Evolutionary conservation across 139 green algal species (phyloP), one percentile per base, ranked within the genome.

Genomic region (Chlorella sp.): DNA sequence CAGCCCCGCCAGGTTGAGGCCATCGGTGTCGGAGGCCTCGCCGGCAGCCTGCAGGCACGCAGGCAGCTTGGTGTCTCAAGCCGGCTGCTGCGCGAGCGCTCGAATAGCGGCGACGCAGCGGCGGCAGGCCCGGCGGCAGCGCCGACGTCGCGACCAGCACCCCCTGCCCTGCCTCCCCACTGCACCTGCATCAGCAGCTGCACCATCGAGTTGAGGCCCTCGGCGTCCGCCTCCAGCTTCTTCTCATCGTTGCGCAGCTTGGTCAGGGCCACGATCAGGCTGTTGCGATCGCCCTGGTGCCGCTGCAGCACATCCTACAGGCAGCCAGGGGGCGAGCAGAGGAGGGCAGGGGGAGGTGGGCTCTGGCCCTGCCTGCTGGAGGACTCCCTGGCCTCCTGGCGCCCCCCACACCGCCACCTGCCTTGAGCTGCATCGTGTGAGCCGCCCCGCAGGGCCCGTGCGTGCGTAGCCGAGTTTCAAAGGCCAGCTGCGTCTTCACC

Each of bases 231-330:
- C 73, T 80, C 73, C 46, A 80, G 73, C 19, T 34, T 80, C 4
- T 20, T 34, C 5, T 22, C n/a, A 20, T 19, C 48, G 2, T 80
- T 40, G 11, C 43, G 8, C 46, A 80, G 19, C 46, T 26, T 34
- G 20, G 17, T 44, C 6, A 80, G 46, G 16, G 46, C 48, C 32
- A n/a, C 73, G 32, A 32, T 40, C 14, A 78, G 73, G 3, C 40
- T 60, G 51, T 60, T 24, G 2, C 51, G 51, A 60, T 60, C 51
- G 51, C 51, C 43, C 73, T 78, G 73, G 30, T 58, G 73, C 30
- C 43, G 32, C 44, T 34, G 28, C 30, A 83, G 77, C 13, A 83
- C 28, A 6, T 83, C 77, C 77, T 83, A 60, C 41, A 74, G 34
- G 38, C 28, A 68, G 60, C 6, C 30, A n/a, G 60, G 28, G 24